Conservation (phyloP, 2,329 filamentous ascomycete genomes). For the Daldinia sp. region DNA sequence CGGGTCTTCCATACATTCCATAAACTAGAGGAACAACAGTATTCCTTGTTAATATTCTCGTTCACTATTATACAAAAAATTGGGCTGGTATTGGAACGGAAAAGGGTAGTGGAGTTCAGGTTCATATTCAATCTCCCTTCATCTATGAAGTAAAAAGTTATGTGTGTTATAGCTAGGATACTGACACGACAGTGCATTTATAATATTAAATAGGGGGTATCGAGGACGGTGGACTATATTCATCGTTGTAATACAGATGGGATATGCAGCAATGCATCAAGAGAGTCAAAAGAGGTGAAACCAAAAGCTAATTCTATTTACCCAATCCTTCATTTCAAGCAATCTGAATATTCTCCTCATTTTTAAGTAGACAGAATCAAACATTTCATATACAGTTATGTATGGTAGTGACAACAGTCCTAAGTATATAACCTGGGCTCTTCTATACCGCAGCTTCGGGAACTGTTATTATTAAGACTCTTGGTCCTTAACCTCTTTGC, state of each 20-base stretch:
- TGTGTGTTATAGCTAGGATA: not conserved
- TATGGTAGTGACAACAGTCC: not conserved
- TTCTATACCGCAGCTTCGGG: not conserved
- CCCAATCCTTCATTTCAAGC: not conserved
- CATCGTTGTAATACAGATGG: conserved; percentile 1
- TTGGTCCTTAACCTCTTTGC: not conserved
- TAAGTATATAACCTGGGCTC: not conserved
- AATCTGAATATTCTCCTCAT: not conserved
- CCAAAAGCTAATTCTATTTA: not conserved
- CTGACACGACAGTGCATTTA: not conserved
- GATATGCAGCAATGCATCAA: conserved; percentile 8
- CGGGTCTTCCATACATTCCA: conserved; percentile 38
- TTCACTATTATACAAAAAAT: conserved; percentile 26
- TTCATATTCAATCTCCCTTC: conserved; percentile 7
- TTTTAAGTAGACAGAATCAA: not conserved
- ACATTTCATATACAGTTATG: not conserved
- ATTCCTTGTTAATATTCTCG: conserved; percentile 16
- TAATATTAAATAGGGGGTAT: not conserved
- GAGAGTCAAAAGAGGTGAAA: conserved; percentile 1
- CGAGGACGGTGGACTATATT: not conserved
- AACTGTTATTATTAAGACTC: not conserved
- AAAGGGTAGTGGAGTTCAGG: conserved; percentile 25
- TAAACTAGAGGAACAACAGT: not conserved
- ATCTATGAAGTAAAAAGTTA: conserved; percentile 2
- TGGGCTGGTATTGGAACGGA: conserved; percentile 19